A percentile compares a stretch with the other conserved stretches of the same genome.
phyloP scores from a whole-genome alignment of 2,329 filamentous ascomycete species.

The Stagonosporopsis vannaccii region DNA sequence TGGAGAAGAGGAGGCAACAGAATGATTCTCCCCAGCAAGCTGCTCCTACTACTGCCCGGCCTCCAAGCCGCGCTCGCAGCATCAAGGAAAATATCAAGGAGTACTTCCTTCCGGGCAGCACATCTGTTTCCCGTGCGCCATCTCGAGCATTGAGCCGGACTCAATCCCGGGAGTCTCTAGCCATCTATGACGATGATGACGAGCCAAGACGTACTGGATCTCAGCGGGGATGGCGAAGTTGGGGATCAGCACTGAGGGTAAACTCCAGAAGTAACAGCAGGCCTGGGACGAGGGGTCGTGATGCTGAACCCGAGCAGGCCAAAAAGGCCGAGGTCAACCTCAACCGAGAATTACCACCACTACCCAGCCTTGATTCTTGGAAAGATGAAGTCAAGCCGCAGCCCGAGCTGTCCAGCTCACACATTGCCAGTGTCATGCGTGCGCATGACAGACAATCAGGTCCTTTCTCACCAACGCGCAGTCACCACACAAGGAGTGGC shows the following conservation, averaged over 20 bases:
- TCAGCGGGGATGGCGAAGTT: slow-evolving; percentile 48
- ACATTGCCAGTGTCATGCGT: slow-evolving; percentile 49
- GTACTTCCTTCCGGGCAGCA: slow-evolving; percentile 51
- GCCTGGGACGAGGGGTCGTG: slow-evolving; percentile 39
- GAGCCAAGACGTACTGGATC: slow-evolving; percentile 30
- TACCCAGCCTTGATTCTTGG: slow-evolving; percentile 56
- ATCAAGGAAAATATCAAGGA: slow-evolving; percentile 51
- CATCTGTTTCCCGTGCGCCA: slow-evolving; percentile 24
- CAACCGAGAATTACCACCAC: slow-evolving; percentile 57
- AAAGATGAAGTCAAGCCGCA: slow-evolving; percentile 31
- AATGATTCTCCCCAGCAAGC: slow-evolving; percentile 31
- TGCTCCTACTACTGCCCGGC: slow-evolving; percentile 33
- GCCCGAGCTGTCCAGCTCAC: slow-evolving; percentile 32
- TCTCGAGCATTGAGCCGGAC: slow-evolving; percentile 38
- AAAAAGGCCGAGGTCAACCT: slow-evolving; percentile 51
- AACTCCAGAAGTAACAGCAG: slow-evolving; percentile 45
- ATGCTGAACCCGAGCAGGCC: slow-evolving; percentile 30
- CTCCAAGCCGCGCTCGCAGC: slow-evolving; percentile 47
- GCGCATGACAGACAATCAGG: slow-evolving; percentile 38
- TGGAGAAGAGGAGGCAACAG: slow-evolving; percentile 48
- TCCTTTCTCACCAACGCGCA: slow-evolving; percentile 36
- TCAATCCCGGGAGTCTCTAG: slow-evolving; percentile 46
- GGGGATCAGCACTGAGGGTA: slow-evolving; percentile 45
- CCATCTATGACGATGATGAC: slow-evolving; percentile 27
- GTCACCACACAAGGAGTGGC: slow-evolving; percentile 39